phyloP scores from a whole-genome alignment of 169 alveolate species.

The Cryptosporidium bovis region DNA sequence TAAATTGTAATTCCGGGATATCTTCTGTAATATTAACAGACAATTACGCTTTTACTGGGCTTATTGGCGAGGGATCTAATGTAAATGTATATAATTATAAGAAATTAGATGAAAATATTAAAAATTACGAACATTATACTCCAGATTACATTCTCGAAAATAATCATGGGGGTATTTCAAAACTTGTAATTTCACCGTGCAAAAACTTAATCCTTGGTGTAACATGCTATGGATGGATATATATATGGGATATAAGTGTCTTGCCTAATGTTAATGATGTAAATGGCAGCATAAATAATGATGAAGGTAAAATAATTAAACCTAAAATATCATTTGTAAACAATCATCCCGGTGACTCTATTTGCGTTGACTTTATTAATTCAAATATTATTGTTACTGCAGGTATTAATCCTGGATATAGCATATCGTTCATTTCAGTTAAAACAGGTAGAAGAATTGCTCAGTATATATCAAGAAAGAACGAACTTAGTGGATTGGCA shows the following conservation, averaged over 20 bases:
- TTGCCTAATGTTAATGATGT: neutral
- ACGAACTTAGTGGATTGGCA: slow-evolving; percentile 50
- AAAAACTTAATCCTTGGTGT: slow-evolving; percentile 30
- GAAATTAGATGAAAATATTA: neutral
- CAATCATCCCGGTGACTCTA: slow-evolving; percentile 54
- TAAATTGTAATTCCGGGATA: slow-evolving; percentile 19
- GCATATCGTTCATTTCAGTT: slow-evolving; percentile 49
- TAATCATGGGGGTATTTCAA: slow-evolving; percentile 69
- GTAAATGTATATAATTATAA: slow-evolving; percentile 30
- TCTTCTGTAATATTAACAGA: slow-evolving; percentile 36
- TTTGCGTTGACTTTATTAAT: slow-evolving; percentile 60
- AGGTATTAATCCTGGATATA: slow-evolving; percentile 57
- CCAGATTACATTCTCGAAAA: slow-evolving; percentile 49
- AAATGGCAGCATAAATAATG: neutral
- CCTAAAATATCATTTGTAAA: slow-evolving; percentile 21
- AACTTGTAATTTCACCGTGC: slow-evolving; percentile 35
- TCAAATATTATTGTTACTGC: slow-evolving; percentile 47
- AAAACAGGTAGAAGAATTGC: slow-evolving; percentile 50
- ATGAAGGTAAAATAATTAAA: neutral
- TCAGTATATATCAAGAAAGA: slow-evolving; percentile 32
- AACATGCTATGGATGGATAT: slow-evolving; percentile 74
- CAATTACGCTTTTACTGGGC: slow-evolving; percentile 22
- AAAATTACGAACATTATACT: neutral
- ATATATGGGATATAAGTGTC: slow-evolving; percentile 40
- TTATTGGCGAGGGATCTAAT: slow-evolving; percentile 64